Evolutionary conservation across 192 early-diverging fungal genomes (phyloP).

Genomic region (Physocladia obscura): DNA sequence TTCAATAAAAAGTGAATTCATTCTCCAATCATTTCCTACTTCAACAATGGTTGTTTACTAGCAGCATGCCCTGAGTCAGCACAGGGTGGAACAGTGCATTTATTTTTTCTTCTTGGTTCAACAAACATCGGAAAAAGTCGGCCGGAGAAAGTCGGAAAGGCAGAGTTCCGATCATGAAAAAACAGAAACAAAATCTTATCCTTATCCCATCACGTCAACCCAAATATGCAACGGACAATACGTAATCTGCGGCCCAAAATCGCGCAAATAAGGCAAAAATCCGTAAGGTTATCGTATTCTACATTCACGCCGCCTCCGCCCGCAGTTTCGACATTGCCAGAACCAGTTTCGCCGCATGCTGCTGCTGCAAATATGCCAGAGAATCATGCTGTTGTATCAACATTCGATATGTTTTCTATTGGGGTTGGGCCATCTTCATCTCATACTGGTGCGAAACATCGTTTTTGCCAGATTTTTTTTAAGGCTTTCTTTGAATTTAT

Average conservation of each 20-base stretch:
- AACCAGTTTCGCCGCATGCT: not conserved
- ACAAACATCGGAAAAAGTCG: not conserved
- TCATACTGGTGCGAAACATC: slow-evolving; percentile 41
- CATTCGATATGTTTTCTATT: slow-evolving; percentile 94
- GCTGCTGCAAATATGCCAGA: not conserved
- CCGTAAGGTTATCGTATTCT: not conserved
- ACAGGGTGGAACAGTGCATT: too few species aligned
- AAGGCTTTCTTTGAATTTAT: slow-evolving; percentile 36
- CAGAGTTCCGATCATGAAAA: not conserved
- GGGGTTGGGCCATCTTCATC: slow-evolving; percentile 90
- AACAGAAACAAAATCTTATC: too few species aligned
- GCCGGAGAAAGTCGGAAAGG: not conserved
- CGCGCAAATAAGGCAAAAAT: not conserved
- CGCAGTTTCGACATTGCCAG: not conserved
- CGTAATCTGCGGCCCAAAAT: not conserved
- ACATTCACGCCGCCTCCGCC: not conserved
- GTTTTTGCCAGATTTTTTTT: not conserved
- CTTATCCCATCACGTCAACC: too few species aligned
- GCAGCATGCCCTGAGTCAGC: too few species aligned
- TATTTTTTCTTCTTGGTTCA: too few species aligned
- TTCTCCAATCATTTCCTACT: too few species aligned
- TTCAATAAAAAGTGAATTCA: too few species aligned
- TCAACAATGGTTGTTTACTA: too few species aligned
- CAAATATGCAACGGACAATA: not conserved
- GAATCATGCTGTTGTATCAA: slow-evolving; percentile 84